These are phyloP conservation scores for Calonectria crousiana DNA, from an alignment of 2,329 filamentous ascomycete species.

Conservation along the genomic window DNA sequence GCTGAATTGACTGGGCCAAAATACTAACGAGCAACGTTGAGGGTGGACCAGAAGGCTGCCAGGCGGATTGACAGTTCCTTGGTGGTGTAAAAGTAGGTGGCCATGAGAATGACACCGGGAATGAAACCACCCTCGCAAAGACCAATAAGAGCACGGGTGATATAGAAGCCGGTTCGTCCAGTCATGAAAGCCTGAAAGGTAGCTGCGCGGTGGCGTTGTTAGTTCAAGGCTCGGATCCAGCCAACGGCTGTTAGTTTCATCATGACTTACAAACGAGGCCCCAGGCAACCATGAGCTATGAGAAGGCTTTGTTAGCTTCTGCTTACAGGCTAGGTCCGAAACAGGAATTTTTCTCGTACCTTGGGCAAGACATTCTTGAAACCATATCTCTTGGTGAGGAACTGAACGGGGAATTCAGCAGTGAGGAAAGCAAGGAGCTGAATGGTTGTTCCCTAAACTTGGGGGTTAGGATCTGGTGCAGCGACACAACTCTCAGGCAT, in stretches of 20 bases:
- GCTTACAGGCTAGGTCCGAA: no score
- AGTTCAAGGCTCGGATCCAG: slow-evolving; percentile 34
- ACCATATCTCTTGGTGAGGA: slow-evolving; percentile 56
- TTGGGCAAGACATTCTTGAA: slow-evolving; percentile 68
- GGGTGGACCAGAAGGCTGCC: slow-evolving; percentile 75
- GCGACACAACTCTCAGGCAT: no score
- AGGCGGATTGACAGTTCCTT: slow-evolving; percentile 75
- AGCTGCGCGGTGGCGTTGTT: slow-evolving; percentile 48
- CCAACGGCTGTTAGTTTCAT: background rate
- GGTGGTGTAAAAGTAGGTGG: slow-evolving; percentile 80
- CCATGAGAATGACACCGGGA: slow-evolving; percentile 72
- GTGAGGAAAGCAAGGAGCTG: slow-evolving; percentile 66
- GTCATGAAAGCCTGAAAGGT: slow-evolving; percentile 65
- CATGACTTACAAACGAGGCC: slow-evolving; percentile 54
- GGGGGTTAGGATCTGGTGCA: slow-evolving; percentile 2
- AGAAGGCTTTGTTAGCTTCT: background rate
- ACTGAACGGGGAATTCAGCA: slow-evolving; percentile 25
- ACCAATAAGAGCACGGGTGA: slow-evolving; percentile 65
- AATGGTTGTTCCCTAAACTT: slow-evolving; percentile 61
- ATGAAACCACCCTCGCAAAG: slow-evolving; percentile 69
- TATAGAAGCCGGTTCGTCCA: slow-evolving; percentile 60
- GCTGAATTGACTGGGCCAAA: background rate
- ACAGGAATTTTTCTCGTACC: slow-evolving; percentile 22
- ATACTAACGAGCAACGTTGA: slow-evolving; percentile 54
- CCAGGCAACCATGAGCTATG: slow-evolving; percentile 61